Percentiles rank a stretch among this genome's conserved stretches.
phyloP scores from a whole-genome alignment of 345 rosid species.

The Arabidopsis suecica region DNA sequence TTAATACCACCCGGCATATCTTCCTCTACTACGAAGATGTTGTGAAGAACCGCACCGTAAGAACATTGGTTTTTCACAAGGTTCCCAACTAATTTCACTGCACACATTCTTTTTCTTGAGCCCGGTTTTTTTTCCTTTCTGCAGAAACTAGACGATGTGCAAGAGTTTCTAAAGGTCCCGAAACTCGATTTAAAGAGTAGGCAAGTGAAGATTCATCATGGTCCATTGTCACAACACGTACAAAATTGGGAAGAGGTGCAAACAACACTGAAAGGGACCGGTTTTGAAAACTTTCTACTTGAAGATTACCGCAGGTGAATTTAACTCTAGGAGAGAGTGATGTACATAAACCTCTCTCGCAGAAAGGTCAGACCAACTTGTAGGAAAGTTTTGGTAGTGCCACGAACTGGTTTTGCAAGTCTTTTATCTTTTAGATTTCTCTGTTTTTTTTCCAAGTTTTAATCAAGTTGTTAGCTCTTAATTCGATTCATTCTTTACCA shows the following conservation, averaged over 20 bases:
- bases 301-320: constrained; percentile 62
- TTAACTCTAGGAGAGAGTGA: constrained; percentile 39
- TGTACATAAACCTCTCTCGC: constrained; percentile 46
- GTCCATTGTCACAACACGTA: constrained; percentile 65
- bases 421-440: constrained; percentile 22
- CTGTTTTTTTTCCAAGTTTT: constrained; percentile 1
- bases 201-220: constrained; percentile 95
- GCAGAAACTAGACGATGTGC: constrained; percentile 81
- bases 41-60: constrained; percentile 82
- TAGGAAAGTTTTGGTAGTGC: constrained; percentile 48
- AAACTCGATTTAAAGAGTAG: constrained; percentile 69
- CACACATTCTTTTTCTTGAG: constrained; percentile 9
- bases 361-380: constrained; percentile 35
- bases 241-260: constrained; percentile 83
- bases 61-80: constrained; percentile 36
- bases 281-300: constrained; percentile 59
- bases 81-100: constrained; percentile 13
- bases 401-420: constrained; percentile 38
- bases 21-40: constrained; percentile 89
- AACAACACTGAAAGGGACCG: constrained; percentile 67
- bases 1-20: constrained; percentile 79
- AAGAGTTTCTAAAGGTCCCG: constrained; percentile 88
- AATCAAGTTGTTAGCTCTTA: constrained; percentile 27
- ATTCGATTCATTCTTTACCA: constrained; percentile 45
- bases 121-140: not conserved